These are phyloP conservation scores for Coemansia sp. DNA, from an alignment of 192 early-diverging fungal genomes.

Conservation along the genomic window DNA sequence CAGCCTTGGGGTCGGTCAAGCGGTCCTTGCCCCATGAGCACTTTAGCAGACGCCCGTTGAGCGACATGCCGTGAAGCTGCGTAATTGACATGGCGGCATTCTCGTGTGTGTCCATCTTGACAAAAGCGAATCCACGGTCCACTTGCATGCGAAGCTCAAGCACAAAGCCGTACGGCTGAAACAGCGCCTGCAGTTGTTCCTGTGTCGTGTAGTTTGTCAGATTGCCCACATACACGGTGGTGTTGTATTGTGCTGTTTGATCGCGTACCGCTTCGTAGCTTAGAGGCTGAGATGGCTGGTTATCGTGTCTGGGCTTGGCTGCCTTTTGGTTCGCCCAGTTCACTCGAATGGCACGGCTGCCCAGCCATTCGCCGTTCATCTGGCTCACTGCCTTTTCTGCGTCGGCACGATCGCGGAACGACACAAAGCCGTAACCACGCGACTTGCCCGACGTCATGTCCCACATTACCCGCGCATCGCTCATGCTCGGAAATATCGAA, in stretches of 20 bases:
- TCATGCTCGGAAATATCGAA: conserved; percentile 36
- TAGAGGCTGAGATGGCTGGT: conserved; percentile 39
- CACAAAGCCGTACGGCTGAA: conserved; percentile 76
- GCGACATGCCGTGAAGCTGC: conserved; percentile 64
- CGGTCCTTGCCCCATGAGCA: conserved; percentile 90
- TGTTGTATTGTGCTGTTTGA: conserved; percentile 80
- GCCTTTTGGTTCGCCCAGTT: conserved; percentile 94
- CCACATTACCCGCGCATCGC: conserved; percentile 94
- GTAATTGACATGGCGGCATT: conserved; percentile 87
- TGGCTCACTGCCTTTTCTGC: conserved; percentile 80
- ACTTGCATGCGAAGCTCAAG: conserved; percentile 78
- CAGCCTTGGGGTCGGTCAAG: conserved; percentile 52
- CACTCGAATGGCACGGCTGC: conserved; percentile 80
- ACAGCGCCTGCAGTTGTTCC: conserved; percentile 66
- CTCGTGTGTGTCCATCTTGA: conserved; percentile 90
- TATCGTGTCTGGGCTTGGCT: conserved; percentile 21
- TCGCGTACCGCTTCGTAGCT: conserved; percentile 68
- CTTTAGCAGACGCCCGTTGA: conserved; percentile 77
- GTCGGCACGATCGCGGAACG: conserved; percentile 82
- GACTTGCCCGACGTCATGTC: conserved; percentile 84
- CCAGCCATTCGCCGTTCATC: conserved; percentile 90
- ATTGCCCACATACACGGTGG: conserved; percentile 89
- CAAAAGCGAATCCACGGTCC: conserved; percentile 91
- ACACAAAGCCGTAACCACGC: conserved; percentile 88
- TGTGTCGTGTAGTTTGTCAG: conserved; percentile 73